These are phyloP conservation scores for Saccharomyces eubayanus DNA, from an alignment of 805 yeast species.

Conservation along the genomic window DNA sequence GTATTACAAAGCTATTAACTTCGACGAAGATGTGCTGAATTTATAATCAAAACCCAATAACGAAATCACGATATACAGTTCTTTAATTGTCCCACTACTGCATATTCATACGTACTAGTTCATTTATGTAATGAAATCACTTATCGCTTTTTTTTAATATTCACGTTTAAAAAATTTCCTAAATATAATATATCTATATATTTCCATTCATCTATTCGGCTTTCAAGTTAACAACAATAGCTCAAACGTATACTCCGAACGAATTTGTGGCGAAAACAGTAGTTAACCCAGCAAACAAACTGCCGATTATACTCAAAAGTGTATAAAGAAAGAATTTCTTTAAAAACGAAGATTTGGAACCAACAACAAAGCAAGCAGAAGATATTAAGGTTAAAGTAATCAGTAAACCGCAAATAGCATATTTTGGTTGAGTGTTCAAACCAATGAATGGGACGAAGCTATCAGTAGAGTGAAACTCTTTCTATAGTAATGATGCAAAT, in stretches of 20 bases:
- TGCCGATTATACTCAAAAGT: slow-evolving; percentile 26
- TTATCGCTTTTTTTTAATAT: neutral
- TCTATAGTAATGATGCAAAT: slow-evolving; percentile 9
- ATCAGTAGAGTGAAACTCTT: slow-evolving; percentile 13
- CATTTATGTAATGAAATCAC: neutral
- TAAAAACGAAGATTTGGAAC: slow-evolving; percentile 11
- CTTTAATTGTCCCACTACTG: neutral
- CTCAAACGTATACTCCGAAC: slow-evolving; percentile 39
- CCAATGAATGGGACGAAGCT: slow-evolving; percentile 11
- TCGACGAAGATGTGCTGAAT: slow-evolving; percentile 40
- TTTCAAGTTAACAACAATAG: neutral
- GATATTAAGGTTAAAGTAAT: slow-evolving; percentile 15
- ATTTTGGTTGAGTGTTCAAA: slow-evolving; percentile 20
- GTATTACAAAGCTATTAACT: slow-evolving; percentile 33
- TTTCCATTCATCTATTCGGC: neutral
- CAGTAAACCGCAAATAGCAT: slow-evolving; percentile 16
- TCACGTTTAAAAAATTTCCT: neutral
- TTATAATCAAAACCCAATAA: slow-evolving; percentile 6
- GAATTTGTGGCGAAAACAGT: slow-evolving; percentile 36
- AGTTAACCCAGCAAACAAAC: slow-evolving; percentile 35
- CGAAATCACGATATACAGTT: neutral
- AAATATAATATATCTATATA: slow-evolving; percentile 1
- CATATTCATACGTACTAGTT: neutral
- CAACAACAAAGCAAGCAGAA: slow-evolving; percentile 11
- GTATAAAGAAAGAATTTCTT: slow-evolving; percentile 15